A percentile compares a stretch with the other conserved stretches of the same genome.
Evolutionary conservation across 352 stramenopile genomes (phyloP).

Genomic region (Globisporangium middletonii): DNA sequence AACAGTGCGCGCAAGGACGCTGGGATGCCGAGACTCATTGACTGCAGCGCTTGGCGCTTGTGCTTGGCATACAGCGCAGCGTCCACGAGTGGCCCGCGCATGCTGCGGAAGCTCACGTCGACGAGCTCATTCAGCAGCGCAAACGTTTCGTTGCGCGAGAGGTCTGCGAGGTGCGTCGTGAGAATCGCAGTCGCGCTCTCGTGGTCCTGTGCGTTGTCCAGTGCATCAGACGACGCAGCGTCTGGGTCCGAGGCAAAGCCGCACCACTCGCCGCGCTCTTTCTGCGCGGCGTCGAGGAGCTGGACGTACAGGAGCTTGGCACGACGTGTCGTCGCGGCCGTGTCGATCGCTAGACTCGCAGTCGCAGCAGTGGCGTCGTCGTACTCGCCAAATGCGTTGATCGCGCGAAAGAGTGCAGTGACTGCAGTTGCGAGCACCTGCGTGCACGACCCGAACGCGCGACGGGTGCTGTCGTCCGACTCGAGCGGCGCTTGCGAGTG

Average conservation of each 20-base stretch:
- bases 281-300: constrained; percentile 58
- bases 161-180: constrained; percentile 2
- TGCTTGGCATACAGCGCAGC: constrained; percentile 40
- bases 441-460: constrained; percentile 49
- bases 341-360: constrained; percentile 15
- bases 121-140: constrained; percentile 51
- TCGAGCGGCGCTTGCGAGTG: constrained; percentile 2
- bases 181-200: constrained; percentile 18
- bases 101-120: constrained; percentile 61
- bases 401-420: constrained; percentile 37
- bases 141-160: constrained; percentile 25
- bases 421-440: constrained; percentile 45
- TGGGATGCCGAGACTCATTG: constrained; percentile 3
- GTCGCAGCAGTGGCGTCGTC: constrained; percentile 7
- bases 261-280: constrained; percentile 61
- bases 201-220: constrained; percentile 4
- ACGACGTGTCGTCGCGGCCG: constrained; percentile 24
- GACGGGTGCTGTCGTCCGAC: neutral
- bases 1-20: constrained; percentile 34
- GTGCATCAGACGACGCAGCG: neutral
- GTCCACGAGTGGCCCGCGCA: constrained; percentile 46
- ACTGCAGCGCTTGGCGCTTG: constrained; percentile 28
- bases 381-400: constrained; percentile 34
- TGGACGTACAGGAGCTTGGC: constrained; percentile 67
- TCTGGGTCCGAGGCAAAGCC: constrained; percentile 27